Evolutionary conservation across 83 land plant species (phyloP), one percentile per base, ranked within the genome.

Genomic region (Diphasiastrum complanatum): DNA sequence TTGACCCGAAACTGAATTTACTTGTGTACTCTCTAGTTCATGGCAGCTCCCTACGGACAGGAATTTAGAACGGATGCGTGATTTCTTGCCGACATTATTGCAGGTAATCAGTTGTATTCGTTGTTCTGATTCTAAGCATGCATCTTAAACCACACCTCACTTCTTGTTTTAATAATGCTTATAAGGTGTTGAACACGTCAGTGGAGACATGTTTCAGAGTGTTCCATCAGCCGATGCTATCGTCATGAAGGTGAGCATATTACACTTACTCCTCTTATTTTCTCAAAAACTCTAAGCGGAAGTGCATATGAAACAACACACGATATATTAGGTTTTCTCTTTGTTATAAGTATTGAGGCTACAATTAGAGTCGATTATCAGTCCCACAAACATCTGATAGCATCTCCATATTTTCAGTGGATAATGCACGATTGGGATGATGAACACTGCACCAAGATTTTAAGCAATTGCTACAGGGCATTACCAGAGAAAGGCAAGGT

Each of bases 391-490:
- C 0, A n/a, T 5, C 5, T 48, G 23, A 4, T 48, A 24, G 5
- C 28, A 25, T 41, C 22, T 26, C 1, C 1, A 24, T n/a, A 5
- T 18, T 2, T 33, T 46, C 69, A 70, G 73, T 62, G 5, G 12
- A 27, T 71, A 4, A 16, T 71, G 43, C 75, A 71, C 47, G 60
- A 71, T 31, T 71, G 75, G 75, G 45, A 30, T 1, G 71, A 71
- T 24, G 63, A 71, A 25, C 50, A 57, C 4, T 71, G 71, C 46
- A 38, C 48, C 4, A 47, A 66, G 18, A 45, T 71, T 24, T 49
- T 71, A 19, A 65, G 29, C 24, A 70, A 76, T 25, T 76, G 69
- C 36, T 34, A 35, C 4, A 34, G 56, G 25, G 75, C 78, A 0
- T 11, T 75, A 5, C 40, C 60, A 10, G 32, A 50, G 4, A 33